These are phyloP conservation scores for Lyophyllum decastes DNA, from an alignment of 768 basidiomycete genomes.

Conservation along the genomic window DNA sequence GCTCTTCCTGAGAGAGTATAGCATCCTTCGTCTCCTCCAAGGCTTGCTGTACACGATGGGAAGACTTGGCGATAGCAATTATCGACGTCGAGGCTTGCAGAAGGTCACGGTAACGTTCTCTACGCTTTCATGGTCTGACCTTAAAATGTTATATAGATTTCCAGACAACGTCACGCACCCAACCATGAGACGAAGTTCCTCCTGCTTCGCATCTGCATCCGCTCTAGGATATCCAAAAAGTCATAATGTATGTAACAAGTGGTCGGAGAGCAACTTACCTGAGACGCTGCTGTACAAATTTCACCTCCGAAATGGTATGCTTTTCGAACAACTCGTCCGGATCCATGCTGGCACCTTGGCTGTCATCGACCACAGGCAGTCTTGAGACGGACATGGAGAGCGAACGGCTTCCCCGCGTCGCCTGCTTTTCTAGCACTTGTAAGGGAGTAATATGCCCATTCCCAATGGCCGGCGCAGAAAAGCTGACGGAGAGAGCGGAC, in stretches of 20 bases:
- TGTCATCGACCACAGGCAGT: slow-evolving; percentile 20
- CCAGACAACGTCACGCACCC: slow-evolving; percentile 60
- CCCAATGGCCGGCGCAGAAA: slow-evolving; percentile 19
- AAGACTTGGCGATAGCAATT: slow-evolving; percentile 71
- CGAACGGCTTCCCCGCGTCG: slow-evolving; percentile 5
- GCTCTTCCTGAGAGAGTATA: slow-evolving; percentile 49
- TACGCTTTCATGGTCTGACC: slow-evolving; percentile 57
- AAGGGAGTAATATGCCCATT: slow-evolving; percentile 23
- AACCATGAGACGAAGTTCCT: slow-evolving; percentile 88
- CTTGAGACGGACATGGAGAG: slow-evolving; percentile 21
- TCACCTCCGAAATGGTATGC: slow-evolving; percentile 73
- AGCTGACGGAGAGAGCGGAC: slow-evolving; percentile 20
- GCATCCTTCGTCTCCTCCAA: slow-evolving; percentile 61
- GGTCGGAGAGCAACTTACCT: slow-evolving; percentile 42
- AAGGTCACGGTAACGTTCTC: slow-evolving; percentile 88
- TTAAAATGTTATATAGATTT: slow-evolving; percentile 13
- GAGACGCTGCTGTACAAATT: slow-evolving; percentile 62
- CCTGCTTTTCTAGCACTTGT: slow-evolving; percentile 15
- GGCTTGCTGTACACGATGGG: slow-evolving; percentile 61
- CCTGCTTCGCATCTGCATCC: slow-evolving; percentile 86
- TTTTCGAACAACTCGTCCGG: slow-evolving; percentile 78
- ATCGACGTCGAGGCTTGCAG: slow-evolving; percentile 86
- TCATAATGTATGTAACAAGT: slow-evolving; percentile 1
- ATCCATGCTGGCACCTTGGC: slow-evolving; percentile 35
- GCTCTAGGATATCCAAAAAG: slow-evolving; percentile 39